phyloP scores from a whole-genome alignment of 371 early-diverging fungal genomes.

The Capillidium rhysosporum region DNA sequence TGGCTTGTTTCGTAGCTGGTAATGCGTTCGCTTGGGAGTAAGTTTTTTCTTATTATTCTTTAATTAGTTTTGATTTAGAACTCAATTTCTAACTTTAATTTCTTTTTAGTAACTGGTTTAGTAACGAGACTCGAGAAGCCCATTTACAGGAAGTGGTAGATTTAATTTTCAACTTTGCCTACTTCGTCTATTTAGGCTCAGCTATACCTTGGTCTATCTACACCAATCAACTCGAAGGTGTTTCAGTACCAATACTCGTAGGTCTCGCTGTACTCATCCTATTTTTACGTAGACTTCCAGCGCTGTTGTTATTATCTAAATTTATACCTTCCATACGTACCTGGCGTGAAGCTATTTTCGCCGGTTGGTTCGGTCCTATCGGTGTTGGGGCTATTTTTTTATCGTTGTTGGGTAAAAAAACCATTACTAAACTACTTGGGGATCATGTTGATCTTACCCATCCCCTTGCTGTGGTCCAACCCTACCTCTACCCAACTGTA shows the following conservation, averaged over 20 bases:
- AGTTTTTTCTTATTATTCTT: conserved; percentile 8
- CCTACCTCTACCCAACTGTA: conserved; percentile 35
- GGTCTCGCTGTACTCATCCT: conserved; percentile 49
- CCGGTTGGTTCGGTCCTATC: conserved; percentile 96
- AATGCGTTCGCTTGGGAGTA: conserved; percentile 70
- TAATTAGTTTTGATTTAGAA: too few species aligned
- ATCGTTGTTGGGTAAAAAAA: conserved; percentile 26
- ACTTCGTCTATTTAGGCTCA: conserved; percentile 82
- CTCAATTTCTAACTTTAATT: background rate
- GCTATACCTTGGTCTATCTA: conserved; percentile 64
- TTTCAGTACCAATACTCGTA: conserved; percentile 45
- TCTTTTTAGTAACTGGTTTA: conserved; percentile 51
- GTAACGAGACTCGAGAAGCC: conserved; percentile 61
- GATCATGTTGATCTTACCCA: conserved; percentile 14
- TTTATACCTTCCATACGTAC: conserved; percentile 52
- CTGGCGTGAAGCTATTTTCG: conserved; percentile 67
- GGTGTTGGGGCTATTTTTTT: conserved; percentile 79
- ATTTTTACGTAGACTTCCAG: conserved; percentile 63
- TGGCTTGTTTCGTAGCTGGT: conserved; percentile 83
- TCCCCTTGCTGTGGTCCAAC: conserved; percentile 10
- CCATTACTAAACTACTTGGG: background rate
- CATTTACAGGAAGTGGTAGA: conserved; percentile 85
- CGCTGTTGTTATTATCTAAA: conserved; percentile 37
- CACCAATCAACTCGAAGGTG: conserved; percentile 20
- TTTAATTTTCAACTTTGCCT: conserved; percentile 64